Evolutionary conservation across 2,329 filamentous ascomycete genomes (phyloP), one percentile per base, ranked within the genome.

Genomic region (Albifimbria verrucaria): DNA sequence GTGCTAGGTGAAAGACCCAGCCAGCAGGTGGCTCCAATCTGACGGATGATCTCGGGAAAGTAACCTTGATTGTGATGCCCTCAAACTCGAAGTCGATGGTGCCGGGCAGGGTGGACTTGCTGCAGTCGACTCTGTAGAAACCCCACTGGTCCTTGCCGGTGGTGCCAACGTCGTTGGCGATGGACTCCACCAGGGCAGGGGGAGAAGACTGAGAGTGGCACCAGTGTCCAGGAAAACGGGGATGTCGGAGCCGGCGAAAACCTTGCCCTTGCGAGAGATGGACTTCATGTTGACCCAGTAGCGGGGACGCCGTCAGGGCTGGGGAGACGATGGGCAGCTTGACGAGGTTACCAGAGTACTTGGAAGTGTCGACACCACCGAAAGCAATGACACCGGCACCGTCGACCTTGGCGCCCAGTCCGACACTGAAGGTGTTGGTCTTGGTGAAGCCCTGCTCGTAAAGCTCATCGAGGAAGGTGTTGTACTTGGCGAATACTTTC

Each of bases 191-290:
- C 26, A 90, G 69, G 20, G 67, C 65, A 52, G 80, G 70, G 1
- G 88, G 88, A 91, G 74, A 51, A 89, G 81, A 48, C 82, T 87
- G 61, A 89, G 74, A 15, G 85, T 89, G 22, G 84, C 85, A 7
- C 88, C 88, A 23, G 83, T 88, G 69, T 91, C 88, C 43, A 90
- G 77, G 50, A 90, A 83, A 11, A 88, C 86, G 12, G 82, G 75
- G 59, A 77, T 70, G 17, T 59, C 60, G 44, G 71, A 71, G 61
- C 68, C 68, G 39, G 62, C 50, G 57, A 77, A 77, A 20, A 54
- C 28, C 36, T 50, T 44, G 7, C 73, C 65, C 3, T 70, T 72
- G 23, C 79, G 65, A 2, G 68, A 63, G 52, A 82, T 63, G 22
- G 71, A 73, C 11, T 73, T 58, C 72, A 82, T 73, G 50, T 70